Evolutionary conservation across 495 filamentous ascomycete species (phyloP).

Genomic region (Venustampulla echinocandica): DNA sequence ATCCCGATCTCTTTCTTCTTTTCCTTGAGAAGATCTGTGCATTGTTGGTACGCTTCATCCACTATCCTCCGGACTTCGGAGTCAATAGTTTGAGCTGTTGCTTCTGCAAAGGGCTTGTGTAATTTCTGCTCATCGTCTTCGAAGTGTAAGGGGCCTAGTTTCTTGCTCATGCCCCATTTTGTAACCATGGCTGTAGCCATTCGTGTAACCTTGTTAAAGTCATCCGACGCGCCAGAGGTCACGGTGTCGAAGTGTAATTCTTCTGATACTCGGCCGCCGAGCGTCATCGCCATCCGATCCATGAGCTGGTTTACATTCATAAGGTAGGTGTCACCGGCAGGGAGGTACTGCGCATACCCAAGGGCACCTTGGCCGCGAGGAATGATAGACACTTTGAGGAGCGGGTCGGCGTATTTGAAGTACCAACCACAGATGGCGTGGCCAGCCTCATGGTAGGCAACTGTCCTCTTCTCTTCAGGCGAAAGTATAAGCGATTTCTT

Average conservation of each 20-base stretch:
- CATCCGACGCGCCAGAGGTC: slow-evolving; percentile 86
- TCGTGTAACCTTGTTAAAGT: slow-evolving; percentile 96
- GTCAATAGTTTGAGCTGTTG: slow-evolving; percentile 86
- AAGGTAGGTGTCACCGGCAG: slow-evolving; percentile 78
- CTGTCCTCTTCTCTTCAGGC: slow-evolving; percentile 86
- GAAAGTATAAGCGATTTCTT: slow-evolving; percentile 90
- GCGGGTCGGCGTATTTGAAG: slow-evolving; percentile 89
- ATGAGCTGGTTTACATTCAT: slow-evolving; percentile 94
- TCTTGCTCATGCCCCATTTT: slow-evolving; percentile 92
- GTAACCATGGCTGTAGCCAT: slow-evolving; percentile 98
- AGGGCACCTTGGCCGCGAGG: slow-evolving; percentile 88
- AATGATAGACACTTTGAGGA: slow-evolving; percentile 98
- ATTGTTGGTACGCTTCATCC: slow-evolving; percentile 84
- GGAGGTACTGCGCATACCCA: slow-evolving; percentile 96
- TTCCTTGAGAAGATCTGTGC: slow-evolving; percentile 68
- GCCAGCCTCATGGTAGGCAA: slow-evolving; percentile 96
- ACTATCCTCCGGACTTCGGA: slow-evolving; percentile 81
- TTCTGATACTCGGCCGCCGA: slow-evolving; percentile 88
- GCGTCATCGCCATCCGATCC: slow-evolving; percentile 99
- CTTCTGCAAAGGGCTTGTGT: slow-evolving; percentile 92
- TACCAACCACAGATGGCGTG: slow-evolving; percentile 99
- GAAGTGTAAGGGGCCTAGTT: slow-evolving; percentile 86
- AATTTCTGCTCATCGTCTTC: slow-evolving; percentile 68
- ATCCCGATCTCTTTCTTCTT: slow-evolving; percentile 84
- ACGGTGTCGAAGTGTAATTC: slow-evolving; percentile 95